Evolutionary conservation across 1,284 basidiomycete genomes (phyloP).

Genomic region (Phlebopus sp.): DNA sequence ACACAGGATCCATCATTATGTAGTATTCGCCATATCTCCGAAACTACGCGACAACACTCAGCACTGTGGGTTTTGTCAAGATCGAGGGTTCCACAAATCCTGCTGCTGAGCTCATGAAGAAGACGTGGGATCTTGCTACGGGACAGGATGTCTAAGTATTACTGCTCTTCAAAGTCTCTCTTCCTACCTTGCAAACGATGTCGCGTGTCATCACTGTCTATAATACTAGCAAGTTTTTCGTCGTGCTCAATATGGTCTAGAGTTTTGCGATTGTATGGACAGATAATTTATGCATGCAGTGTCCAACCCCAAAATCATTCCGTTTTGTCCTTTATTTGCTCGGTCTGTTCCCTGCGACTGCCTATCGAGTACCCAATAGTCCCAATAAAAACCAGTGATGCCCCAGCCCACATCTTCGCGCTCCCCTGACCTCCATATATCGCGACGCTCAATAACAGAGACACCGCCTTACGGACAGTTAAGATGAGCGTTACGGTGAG

Average conservation of each 20-base stretch:
- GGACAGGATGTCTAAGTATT: conserved; percentile 45
- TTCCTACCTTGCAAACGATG: not conserved
- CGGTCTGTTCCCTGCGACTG: conserved; percentile 14
- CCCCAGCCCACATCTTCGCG: conserved; percentile 62
- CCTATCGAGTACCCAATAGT: conserved; percentile 68
- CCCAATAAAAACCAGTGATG: conserved; percentile 66
- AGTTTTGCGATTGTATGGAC: conserved; percentile 2
- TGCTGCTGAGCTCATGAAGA: conserved; percentile 56
- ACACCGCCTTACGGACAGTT: conserved; percentile 87
- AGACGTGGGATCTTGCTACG: conserved; percentile 66
- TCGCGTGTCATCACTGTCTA: not conserved
- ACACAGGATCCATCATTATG: not conserved
- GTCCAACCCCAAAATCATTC: conserved; percentile 16
- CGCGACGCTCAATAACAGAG: conserved; percentile 73
- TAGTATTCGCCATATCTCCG: conserved; percentile 77
- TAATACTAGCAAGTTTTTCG: too few relatives aligned
- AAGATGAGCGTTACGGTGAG: conserved; percentile 87
- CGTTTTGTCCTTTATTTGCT: conserved; percentile 25
- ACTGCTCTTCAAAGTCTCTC: not conserved
- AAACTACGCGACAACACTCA: conserved; percentile 64
- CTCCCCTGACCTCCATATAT: conserved; percentile 31
- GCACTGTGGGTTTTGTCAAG: conserved; percentile 60
- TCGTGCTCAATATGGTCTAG: not conserved
- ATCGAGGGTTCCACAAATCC: conserved; percentile 55
- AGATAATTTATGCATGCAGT: conserved; percentile 2